Conservation (phyloP, 768 basidiomycete species). For the Naganishia onofrii region DNA sequence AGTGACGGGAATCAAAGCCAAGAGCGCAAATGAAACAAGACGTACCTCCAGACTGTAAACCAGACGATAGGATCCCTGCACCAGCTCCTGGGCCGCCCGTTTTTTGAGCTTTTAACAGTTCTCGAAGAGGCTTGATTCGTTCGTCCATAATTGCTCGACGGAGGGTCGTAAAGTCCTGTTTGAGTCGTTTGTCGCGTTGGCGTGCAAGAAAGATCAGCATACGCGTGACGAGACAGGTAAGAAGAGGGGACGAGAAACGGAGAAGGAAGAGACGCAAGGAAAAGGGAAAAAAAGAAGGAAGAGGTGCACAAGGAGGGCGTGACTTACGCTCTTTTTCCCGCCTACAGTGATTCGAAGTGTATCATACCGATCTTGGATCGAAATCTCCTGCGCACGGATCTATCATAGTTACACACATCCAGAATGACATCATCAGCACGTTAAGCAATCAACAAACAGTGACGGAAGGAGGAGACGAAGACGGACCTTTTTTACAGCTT, state of each 20-base stretch:
- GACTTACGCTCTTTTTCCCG: constrained; percentile 18
- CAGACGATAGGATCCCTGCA: neutral
- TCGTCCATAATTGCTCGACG: constrained; percentile 17
- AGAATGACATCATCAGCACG: neutral
- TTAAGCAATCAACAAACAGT: neutral
- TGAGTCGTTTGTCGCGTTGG: too few relatives aligned
- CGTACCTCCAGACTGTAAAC: constrained; percentile 1
- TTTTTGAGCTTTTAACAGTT: constrained; percentile 23
- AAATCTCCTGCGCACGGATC: constrained; percentile 53
- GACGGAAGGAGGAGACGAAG: too few relatives aligned
- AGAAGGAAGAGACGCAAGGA: too few relatives aligned
- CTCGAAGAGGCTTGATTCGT: constrained; percentile 29
- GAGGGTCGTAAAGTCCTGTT: constrained; percentile 25
- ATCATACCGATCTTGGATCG: constrained; percentile 59
- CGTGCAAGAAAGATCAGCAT: too few relatives aligned
- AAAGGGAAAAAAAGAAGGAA: too few relatives aligned
- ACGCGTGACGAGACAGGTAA: too few relatives aligned
- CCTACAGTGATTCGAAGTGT: constrained; percentile 34
- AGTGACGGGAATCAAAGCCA: too few relatives aligned
- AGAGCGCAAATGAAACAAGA: neutral
- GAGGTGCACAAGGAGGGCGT: neutral
- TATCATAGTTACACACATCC: neutral
- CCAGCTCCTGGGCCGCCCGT: constrained; percentile 12
- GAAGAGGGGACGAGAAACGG: too few relatives aligned
- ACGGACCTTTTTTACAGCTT: constrained; percentile 69